Conservation (phyloP, 2,329 filamentous ascomycete genomes). For the Aureobasidium sp. region DNA sequence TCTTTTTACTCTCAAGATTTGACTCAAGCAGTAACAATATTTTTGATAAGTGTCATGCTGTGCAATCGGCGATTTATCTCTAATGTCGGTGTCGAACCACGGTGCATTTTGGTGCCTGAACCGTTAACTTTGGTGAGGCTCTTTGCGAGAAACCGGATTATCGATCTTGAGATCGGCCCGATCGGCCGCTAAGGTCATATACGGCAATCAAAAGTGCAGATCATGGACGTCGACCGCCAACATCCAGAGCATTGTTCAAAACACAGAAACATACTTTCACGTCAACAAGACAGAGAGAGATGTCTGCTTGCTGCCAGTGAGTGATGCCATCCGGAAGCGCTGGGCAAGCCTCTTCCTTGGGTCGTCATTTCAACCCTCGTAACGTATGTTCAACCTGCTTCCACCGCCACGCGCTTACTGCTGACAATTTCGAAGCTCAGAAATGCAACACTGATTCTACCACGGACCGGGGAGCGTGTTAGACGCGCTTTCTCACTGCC, state of each 20-base stretch:
- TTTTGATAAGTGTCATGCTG: too few species aligned
- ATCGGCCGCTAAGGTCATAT: background rate
- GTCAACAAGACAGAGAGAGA: background rate
- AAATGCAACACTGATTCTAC: conserved; percentile 73
- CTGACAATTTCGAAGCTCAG: conserved; percentile 13
- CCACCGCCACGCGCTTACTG: background rate
- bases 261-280: background rate
- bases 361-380: conserved; percentile 12
- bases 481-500: conserved; percentile 71
- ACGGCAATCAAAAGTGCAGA: background rate
- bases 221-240: conserved; percentile 1
- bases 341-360: conserved; percentile 8
- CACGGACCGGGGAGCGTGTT: conserved; percentile 76
- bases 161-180: background rate
- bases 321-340: conserved; percentile 6
- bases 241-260: background rate
- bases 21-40: background rate
- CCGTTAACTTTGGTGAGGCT: background rate
- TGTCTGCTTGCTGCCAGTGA: background rate
- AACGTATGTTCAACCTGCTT: background rate
- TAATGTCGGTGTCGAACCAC: background rate
- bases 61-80: background rate
- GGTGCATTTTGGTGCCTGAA: too few species aligned
- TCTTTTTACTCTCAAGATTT: too few species aligned
- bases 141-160: background rate